Base-by-base conservation (phyloP, 1,139 yeast species). In the Geotrichum phurueaensis region DNA sequence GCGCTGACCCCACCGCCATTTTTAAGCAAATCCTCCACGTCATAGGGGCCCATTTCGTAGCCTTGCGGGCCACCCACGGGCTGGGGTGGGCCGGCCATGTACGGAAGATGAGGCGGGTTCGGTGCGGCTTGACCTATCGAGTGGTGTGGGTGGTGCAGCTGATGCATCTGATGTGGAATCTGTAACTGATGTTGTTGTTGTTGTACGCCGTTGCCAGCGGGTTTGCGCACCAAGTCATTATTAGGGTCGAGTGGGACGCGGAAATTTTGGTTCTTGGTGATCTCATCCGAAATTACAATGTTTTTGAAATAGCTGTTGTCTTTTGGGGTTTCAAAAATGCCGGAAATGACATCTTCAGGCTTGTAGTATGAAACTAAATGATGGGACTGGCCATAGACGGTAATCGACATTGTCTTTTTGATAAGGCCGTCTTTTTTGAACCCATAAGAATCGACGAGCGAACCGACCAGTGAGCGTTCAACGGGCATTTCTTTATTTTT, bases 371-470 rank as follows among this genome's bases (percentile, higher is more conserved):
- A 84, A 7, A 91, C 84, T 59, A 91, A 74, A 70, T 92, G 97
- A 61, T 87, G 81, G 12, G 67, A 71, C 54, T 70, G 67, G 48
- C 76, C 75, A 58, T 72, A 67, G 60, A 76, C 69, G 3, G 82
- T 81, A 20, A 90, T 77, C 4, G 92, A 84, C 65, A 91, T 78
- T 0, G 97, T 89, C 72, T 90, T 90, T 72, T 91, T 91, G 63
- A 90, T 84, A 56, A 91, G 78, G 0, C 96, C 96, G 61, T 83
- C 83, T 60, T 85, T 87, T 69, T 86, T 86, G 69, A 86, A 86
- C 6, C 87, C 86, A 67, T 84, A 85, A 3, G 86, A 80, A 47
- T 83, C 81, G 7, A 81, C 81, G 52, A 84, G 72, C 0, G 87
- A 83, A 3, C 87, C 87, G 31, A 81, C 82, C 10, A 81, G 70